These are phyloP conservation scores for Neodidymelliopsis sp. DNA, from an alignment of 2,329 filamentous ascomycete species.

Conservation along the genomic window DNA sequence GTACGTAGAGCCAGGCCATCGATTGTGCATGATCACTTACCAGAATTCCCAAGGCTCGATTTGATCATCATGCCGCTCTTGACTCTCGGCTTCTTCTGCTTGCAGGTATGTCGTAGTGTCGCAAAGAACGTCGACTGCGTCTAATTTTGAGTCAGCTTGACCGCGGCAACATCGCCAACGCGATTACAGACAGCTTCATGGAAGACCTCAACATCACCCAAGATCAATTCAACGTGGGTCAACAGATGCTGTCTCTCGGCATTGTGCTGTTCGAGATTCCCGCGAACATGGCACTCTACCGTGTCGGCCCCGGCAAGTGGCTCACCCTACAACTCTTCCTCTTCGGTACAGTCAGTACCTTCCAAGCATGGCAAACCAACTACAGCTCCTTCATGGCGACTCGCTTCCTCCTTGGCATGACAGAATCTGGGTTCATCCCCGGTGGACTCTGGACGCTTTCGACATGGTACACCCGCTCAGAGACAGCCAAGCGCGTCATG, in stretches of 20 bases:
- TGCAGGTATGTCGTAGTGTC: conserved; percentile 19
- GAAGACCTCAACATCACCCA: conserved; percentile 33
- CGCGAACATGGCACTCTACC: conserved; percentile 50
- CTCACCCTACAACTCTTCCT: conserved; percentile 52
- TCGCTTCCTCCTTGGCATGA: conserved; percentile 50
- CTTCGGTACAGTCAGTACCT: conserved; percentile 58
- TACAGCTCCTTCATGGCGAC: conserved; percentile 50
- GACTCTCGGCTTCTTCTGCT: conserved; percentile 44
- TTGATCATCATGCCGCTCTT: conserved; percentile 43
- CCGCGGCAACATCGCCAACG: conserved; percentile 50
- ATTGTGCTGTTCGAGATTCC: conserved; percentile 68
- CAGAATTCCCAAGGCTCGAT: conserved; percentile 15
- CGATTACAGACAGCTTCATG: conserved; percentile 38
- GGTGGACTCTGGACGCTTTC: conserved; percentile 68
- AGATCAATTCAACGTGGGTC: conserved; percentile 39
- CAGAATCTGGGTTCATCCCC: conserved; percentile 62
- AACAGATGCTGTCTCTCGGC: conserved; percentile 74
- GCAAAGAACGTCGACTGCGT: no score
- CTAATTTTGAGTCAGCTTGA: conserved; percentile 50
- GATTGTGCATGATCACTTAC: conserved; percentile 1
- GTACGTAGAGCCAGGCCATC: conserved; percentile 16
- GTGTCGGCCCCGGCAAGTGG: conserved; percentile 46
- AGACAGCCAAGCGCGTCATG: conserved; percentile 51
- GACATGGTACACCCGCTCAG: conserved; percentile 71
- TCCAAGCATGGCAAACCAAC: conserved; percentile 70